Conservation (phyloP, 331 rosid genomes). For the Quercus tomentella region DNA sequence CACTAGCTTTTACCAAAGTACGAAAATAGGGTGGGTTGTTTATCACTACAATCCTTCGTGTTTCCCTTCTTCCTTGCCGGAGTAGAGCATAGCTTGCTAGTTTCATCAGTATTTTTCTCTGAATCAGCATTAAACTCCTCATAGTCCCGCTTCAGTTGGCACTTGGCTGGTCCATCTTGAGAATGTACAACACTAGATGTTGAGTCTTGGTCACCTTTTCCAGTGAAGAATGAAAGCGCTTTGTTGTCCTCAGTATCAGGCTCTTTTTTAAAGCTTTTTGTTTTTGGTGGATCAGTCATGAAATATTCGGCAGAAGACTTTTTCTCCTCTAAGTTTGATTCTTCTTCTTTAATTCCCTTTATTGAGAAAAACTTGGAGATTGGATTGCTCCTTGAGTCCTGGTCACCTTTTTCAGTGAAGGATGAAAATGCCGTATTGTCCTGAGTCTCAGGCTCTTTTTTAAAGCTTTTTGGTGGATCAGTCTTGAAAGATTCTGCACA, state of each 20-base stretch:
- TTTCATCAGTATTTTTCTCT: conserved; percentile 23
- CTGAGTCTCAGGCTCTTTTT: conserved; percentile 31
- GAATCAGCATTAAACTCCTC: conserved; percentile 38
- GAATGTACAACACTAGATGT: conserved; percentile 17
- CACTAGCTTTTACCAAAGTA: conserved; percentile 61
- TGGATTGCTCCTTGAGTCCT: conserved; percentile 22
- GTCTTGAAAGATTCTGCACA: conserved; percentile 23
- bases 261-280: conserved; percentile 17
- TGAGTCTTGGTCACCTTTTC: conserved; percentile 24
- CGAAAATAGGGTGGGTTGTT: conserved; percentile 66
- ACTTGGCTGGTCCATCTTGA: conserved; percentile 19
- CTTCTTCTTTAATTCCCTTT: conserved; percentile 44
- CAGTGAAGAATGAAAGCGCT: conserved; percentile 1
- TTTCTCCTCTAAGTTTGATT: conserved; percentile 27
- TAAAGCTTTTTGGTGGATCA: conserved; percentile 21
- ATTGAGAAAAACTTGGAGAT: conserved; percentile 64
- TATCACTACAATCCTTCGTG: conserved; percentile 42
- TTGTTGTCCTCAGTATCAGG: conserved; percentile 20
- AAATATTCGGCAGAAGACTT: conserved; percentile 7
- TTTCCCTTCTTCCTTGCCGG: conserved; percentile 59
- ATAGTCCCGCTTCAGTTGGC: conserved; percentile 51
- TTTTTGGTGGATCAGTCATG: conserved; percentile 30
- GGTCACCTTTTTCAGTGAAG: conserved; percentile 17
- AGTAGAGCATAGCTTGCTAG: conserved; percentile 21
- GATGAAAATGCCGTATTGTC: neutral